These are phyloP conservation scores for Ceriops decandra DNA, from an alignment of 345 rosid genomes.

Conservation along the genomic window DNA sequence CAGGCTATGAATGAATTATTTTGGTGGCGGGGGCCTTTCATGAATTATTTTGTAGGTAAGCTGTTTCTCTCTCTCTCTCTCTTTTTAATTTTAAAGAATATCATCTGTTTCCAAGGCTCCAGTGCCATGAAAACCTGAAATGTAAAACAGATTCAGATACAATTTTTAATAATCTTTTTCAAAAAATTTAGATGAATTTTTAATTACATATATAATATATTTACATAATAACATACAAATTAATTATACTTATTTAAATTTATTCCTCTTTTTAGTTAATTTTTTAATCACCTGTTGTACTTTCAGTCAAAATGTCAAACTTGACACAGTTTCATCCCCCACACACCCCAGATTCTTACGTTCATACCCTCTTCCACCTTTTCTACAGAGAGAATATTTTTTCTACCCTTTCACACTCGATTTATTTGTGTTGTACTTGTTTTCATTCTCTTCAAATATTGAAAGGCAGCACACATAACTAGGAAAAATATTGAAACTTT, in stretches of 20 bases:
- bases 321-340: neutral
- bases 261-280: too few species aligned
- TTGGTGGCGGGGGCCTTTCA: too few species aligned
- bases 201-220: too few species aligned
- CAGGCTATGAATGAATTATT: too few species aligned
- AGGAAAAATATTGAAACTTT: neutral
- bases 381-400: conserved; percentile 10
- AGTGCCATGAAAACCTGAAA: neutral
- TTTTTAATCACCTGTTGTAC: neutral
- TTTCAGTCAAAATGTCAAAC: conserved; percentile 22
- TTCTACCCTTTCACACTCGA: neutral
- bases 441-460: conserved; percentile 30
- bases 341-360: conserved; percentile 25
- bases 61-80: too few species aligned
- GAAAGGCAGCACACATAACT: neutral
- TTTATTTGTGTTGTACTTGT: conserved; percentile 18
- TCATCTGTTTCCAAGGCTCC: neutral
- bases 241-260: too few species aligned
- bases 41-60: too few species aligned
- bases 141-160: neutral
- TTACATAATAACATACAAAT: neutral
- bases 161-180: neutral
- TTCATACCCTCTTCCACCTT: conserved; percentile 12
- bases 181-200: neutral
- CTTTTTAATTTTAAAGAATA: neutral